phyloP scores from a whole-genome alignment of 371 early-diverging fungal genomes.

The Paraphysoderma sedebokerense region DNA sequence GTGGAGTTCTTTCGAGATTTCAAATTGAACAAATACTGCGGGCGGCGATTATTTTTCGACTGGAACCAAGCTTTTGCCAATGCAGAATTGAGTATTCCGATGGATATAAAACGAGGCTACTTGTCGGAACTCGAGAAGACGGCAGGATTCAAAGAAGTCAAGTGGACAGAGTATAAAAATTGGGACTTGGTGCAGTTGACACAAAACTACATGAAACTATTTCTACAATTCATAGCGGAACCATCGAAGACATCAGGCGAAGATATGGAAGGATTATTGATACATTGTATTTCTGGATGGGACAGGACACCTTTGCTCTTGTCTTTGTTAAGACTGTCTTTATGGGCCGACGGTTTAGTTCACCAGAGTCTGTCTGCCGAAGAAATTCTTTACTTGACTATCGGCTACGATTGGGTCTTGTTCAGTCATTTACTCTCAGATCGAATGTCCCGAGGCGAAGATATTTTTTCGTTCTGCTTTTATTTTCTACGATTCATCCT shows the following conservation, averaged over 20 bases:
- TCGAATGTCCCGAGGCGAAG: not conserved
- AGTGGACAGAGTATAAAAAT: not conserved
- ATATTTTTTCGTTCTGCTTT: constrained; percentile 2
- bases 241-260: not conserved
- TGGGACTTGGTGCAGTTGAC: not conserved
- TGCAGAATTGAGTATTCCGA: not conserved
- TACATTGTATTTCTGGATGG: constrained; percentile 6
- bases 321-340: constrained; percentile 1
- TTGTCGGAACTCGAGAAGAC: not conserved
- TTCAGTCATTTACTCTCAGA: constrained; percentile 2
- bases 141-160: not conserved
- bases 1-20: constrained; percentile 1
- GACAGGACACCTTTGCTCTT: constrained; percentile 2
- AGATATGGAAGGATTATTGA: not conserved
- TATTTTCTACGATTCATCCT: constrained; percentile 1
- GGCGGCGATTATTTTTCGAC: not conserved
- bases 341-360: constrained; percentile 4
- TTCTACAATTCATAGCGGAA: not conserved
- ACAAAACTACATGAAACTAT: constrained; percentile 1
- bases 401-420: constrained; percentile 2
- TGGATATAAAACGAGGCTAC: not conserved
- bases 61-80: not conserved
- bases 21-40: constrained; percentile 2
- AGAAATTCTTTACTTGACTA: constrained; percentile 4
- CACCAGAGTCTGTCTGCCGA: constrained; percentile 1